Percentiles rank a stretch among this genome's conserved stretches.
Evolutionary conservation across 1,139 yeast species (phyloP).

Genomic region (Yarrowia galli): DNA sequence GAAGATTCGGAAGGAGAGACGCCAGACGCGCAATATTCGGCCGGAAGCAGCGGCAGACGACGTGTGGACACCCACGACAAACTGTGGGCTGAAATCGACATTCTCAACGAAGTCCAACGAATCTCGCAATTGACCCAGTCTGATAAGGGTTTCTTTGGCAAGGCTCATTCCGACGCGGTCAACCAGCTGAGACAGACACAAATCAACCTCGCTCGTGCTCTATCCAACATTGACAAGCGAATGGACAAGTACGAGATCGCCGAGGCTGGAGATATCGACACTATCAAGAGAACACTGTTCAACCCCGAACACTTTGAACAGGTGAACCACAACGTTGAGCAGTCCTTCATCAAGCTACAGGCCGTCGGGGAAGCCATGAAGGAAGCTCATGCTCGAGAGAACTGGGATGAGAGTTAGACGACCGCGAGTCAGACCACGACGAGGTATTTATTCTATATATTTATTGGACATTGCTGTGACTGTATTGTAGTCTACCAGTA

Average conservation of each 20-base stretch:
- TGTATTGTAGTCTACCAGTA: no score
- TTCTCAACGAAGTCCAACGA: slow-evolving; percentile 77
- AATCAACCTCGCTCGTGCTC: slow-evolving; percentile 62
- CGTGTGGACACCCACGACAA: slow-evolving; percentile 62
- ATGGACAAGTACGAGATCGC: slow-evolving; percentile 47
- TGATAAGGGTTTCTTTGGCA: slow-evolving; percentile 68
- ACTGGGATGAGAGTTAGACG: slow-evolving; percentile 35
- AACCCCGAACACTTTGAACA: slow-evolving; percentile 55
- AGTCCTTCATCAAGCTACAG: slow-evolving; percentile 54
- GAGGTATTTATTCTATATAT: not conserved
- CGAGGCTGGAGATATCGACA: slow-evolving; percentile 50
- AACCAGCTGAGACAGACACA: slow-evolving; percentile 66
- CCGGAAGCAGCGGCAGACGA: slow-evolving; percentile 27
- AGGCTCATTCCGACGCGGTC: slow-evolving; percentile 64
- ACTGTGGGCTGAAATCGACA: slow-evolving; percentile 88
- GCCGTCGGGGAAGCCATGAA: slow-evolving; percentile 55
- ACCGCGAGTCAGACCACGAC: no score
- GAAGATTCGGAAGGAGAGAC: slow-evolving; percentile 27
- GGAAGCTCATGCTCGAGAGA: slow-evolving; percentile 48
- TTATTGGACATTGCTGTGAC: no score
- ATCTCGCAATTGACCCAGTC: slow-evolving; percentile 64
- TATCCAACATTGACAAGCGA: slow-evolving; percentile 53
- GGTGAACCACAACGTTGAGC: slow-evolving; percentile 54
- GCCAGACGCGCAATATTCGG: slow-evolving; percentile 1
- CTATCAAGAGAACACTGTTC: slow-evolving; percentile 53